phyloP scores from a whole-genome alignment of 495 filamentous ascomycete genomes.

The Opeltia flavorubescens region DNA sequence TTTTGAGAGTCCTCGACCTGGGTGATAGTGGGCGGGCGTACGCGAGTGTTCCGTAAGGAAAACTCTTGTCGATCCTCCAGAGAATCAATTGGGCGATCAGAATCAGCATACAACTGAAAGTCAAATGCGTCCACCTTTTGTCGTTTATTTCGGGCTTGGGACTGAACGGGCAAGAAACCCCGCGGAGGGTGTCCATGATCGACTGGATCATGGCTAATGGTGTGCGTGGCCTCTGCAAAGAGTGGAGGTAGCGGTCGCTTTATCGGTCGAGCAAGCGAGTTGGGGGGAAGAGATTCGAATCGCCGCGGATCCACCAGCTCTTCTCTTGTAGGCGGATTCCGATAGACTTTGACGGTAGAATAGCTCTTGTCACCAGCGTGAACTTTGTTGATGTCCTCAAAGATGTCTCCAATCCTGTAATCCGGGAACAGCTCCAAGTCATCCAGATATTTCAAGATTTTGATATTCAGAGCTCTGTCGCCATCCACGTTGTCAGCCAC shows the following conservation, averaged over 20 bases:
- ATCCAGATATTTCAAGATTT: constrained; percentile 8
- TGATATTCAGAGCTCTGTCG: constrained; percentile 9
- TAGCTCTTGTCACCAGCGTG: constrained; percentile 1
- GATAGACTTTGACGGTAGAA: constrained; percentile 9
- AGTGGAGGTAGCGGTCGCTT: constrained; percentile 6
- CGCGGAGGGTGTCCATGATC: background rate
- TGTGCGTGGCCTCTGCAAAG: background rate
- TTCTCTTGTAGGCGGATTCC: constrained; percentile 8
- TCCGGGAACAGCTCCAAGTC: constrained; percentile 8
- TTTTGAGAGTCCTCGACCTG: constrained; percentile 13
- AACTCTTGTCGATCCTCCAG: background rate
- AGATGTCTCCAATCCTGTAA: constrained; percentile 11
- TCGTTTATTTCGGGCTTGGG: background rate
- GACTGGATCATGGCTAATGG: background rate
- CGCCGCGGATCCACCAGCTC: constrained; percentile 3
- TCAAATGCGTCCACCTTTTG: background rate
- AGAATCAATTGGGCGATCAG: background rate
- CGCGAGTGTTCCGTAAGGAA: too few relatives aligned
- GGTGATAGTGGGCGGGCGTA: constrained; percentile 2
- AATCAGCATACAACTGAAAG: background rate
- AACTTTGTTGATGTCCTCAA: constrained; percentile 11
- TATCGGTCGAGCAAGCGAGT: constrained; percentile 10
- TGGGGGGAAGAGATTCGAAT: constrained; percentile 11
- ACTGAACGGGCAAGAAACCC: background rate
- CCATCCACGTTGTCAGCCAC: too few relatives aligned